Conservation (phyloP, 495 filamentous ascomycete genomes). For the Hypoxylon trugodes region DNA sequence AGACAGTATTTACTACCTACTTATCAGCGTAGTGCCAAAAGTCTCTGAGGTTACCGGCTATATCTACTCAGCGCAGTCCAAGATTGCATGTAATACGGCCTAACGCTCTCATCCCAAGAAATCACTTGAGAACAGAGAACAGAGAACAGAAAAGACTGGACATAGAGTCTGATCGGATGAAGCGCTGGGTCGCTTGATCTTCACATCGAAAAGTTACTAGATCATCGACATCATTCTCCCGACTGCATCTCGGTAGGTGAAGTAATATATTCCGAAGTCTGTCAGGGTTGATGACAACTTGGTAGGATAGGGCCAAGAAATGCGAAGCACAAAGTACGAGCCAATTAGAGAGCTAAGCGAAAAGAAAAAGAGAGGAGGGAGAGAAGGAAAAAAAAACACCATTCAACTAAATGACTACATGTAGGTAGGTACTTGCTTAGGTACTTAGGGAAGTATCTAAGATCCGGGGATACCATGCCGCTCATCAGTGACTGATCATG, state of each 20-base stretch:
- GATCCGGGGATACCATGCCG: conserved; percentile 42
- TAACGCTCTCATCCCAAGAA: neutral
- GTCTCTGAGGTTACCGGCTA: no score
- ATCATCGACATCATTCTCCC: conserved; percentile 3
- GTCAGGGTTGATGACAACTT: conserved; percentile 30
- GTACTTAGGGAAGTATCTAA: conserved; percentile 24
- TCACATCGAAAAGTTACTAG: conserved; percentile 7
- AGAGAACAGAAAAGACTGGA: neutral
- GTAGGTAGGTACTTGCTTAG: conserved; percentile 2
- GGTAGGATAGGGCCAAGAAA: conserved; percentile 15
- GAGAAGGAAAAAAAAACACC: neutral
- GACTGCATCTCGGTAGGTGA: conserved; percentile 17
- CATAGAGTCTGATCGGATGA: conserved; percentile 12
- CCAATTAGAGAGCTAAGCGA: conserved; percentile 24
- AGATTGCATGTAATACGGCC: conserved; percentile 9
- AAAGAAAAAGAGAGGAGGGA: neutral
- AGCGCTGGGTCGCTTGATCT: conserved; percentile 3
- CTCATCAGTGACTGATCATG: conserved; percentile 29
- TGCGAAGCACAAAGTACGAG: conserved; percentile 1
- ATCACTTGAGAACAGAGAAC: neutral
- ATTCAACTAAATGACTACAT: no score
- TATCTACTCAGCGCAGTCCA: no score
- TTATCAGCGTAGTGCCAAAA: no score
- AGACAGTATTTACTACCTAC: no score
- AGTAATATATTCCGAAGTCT: conserved; percentile 37